Percentiles rank a stretch among this genome's conserved stretches.
Conservation (phyloP, 2,329 filamentous ascomycete genomes). For the Talaromyces sp. region DNA sequence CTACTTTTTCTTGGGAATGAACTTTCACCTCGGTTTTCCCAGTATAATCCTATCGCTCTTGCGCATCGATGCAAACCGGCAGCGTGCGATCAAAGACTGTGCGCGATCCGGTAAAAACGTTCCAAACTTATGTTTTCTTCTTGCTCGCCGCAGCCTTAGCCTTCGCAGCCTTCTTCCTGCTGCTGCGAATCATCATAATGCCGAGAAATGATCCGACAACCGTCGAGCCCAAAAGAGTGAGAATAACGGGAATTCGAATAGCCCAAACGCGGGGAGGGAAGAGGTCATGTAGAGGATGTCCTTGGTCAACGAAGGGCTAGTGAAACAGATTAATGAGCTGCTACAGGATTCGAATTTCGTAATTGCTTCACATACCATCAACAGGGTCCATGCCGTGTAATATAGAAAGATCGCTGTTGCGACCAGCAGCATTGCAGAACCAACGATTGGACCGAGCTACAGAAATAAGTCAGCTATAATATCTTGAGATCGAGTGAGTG, state of each 20-base stretch:
- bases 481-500: not conserved
- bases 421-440: constrained; percentile 71
- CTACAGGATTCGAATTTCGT: not conserved
- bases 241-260: constrained; percentile 95
- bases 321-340: not conserved
- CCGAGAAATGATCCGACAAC: constrained; percentile 95
- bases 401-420: constrained; percentile 75
- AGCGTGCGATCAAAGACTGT: not conserved
- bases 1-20: not conserved
- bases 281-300: constrained; percentile 87
- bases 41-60: not conserved
- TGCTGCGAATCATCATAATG: constrained; percentile 98
- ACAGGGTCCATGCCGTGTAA: constrained; percentile 95
- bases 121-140: constrained; percentile 50
- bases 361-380: constrained; percentile 66
- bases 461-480: not conserved
- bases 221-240: constrained; percentile 84
- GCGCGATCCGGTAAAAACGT: not conserved
- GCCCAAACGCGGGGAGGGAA: constrained; percentile 98
- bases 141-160: constrained; percentile 78
- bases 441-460: constrained; percentile 85
- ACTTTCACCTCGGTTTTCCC: not conserved
- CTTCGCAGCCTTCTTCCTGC: constrained; percentile 95
- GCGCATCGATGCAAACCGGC: not conserved
- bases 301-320: constrained; percentile 96